Evolutionary conservation across 306 rosid species (phyloP).

Genomic region (Vigna trinervia): DNA sequence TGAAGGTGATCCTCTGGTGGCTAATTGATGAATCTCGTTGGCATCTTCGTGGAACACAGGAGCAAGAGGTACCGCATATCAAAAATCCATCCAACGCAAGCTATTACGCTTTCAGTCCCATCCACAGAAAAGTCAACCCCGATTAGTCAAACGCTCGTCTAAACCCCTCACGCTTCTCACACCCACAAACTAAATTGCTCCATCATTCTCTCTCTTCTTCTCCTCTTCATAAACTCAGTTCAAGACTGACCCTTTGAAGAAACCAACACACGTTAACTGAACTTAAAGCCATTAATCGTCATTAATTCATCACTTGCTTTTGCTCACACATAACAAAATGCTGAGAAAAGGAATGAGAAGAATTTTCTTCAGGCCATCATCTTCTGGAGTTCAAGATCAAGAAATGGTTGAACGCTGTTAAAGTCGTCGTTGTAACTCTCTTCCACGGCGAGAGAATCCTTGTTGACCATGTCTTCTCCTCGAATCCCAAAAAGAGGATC

Average conservation of each 20-base stretch:
- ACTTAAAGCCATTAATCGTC: neutral
- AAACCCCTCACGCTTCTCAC: neutral
- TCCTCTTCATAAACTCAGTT: neutral
- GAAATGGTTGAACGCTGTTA: too few species aligned
- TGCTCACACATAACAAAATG: conserved; percentile 36
- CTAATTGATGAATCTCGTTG: too few species aligned
- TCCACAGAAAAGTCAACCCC: neutral
- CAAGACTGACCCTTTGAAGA: too few species aligned
- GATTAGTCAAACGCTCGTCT: neutral
- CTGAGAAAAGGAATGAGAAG: conserved; percentile 62
- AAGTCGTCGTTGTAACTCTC: too few species aligned
- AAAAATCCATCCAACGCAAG: neutral
- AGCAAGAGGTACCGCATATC: conserved; percentile 15
- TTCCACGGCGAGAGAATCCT: too few species aligned
- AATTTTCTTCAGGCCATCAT: conserved; percentile 53
- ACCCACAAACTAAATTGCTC: neutral
- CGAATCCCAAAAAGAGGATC: too few species aligned
- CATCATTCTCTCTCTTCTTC: too few species aligned
- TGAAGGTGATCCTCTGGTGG: neutral
- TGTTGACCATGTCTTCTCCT: too few species aligned
- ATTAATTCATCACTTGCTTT: too few species aligned
- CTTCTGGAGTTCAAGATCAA: neutral
- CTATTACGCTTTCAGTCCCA: neutral
- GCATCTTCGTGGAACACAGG: too few species aligned
- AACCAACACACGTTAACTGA: neutral